Conservation (phyloP, 2,329 filamentous ascomycete genomes). For the Alternaria sp. region DNA sequence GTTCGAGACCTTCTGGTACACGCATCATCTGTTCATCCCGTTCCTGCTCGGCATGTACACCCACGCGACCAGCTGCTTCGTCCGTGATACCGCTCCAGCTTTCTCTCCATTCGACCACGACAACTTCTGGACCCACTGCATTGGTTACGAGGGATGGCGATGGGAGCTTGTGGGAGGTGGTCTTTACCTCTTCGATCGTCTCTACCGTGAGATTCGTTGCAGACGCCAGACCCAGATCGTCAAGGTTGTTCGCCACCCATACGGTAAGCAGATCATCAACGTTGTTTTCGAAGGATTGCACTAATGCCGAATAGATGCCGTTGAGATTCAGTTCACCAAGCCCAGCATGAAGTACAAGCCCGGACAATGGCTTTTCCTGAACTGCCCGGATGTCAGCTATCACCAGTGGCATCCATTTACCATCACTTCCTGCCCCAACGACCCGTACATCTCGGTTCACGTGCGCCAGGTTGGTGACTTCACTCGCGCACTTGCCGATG, state of each 20-base stretch:
- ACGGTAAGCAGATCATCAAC: constrained; percentile 64
- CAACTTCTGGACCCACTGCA: constrained; percentile 87
- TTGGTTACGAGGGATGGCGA: constrained; percentile 95
- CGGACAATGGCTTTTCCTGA: constrained; percentile 96
- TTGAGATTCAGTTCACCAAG: constrained; percentile 97
- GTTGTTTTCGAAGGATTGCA: not conserved
- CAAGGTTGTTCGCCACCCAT: constrained; percentile 93
- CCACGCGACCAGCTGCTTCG: constrained; percentile 94
- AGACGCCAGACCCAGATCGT: constrained; percentile 86
- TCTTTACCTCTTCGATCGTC: constrained; percentile 83
- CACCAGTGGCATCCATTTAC: constrained; percentile 99
- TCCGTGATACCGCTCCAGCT: constrained; percentile 75
- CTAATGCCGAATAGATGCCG: constrained; percentile 69
- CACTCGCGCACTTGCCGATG: constrained; percentile 89
- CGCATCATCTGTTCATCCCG: constrained; percentile 96
- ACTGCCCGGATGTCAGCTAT: constrained; percentile 84
- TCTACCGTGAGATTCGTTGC: constrained; percentile 89
- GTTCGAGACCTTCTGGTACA: constrained; percentile 99
- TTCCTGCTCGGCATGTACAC: constrained; percentile 95
- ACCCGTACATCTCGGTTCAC: constrained; percentile 92
- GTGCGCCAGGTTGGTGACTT: constrained; percentile 97
- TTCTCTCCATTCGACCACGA: constrained; percentile 85
- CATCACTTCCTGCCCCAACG: constrained; percentile 96
- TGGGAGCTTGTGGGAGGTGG: constrained; percentile 91
- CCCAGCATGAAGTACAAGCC: constrained; percentile 98